Evolutionary conservation across 306 rosid species (phyloP).

Genomic region (Rosa lucieae): DNA sequence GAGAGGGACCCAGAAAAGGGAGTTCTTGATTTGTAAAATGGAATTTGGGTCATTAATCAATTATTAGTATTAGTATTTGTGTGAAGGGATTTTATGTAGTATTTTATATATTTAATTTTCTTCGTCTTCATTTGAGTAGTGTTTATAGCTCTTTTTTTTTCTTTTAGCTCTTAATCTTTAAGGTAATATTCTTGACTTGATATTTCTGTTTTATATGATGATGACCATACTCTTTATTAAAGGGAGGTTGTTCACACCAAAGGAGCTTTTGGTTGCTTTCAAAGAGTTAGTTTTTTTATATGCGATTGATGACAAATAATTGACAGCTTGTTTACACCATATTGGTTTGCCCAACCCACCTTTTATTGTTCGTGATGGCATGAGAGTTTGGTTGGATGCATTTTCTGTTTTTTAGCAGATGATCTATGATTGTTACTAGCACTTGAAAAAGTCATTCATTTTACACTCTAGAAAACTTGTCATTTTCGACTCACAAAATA

Average conservation of each 20-base stretch:
- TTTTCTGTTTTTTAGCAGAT: background rate
- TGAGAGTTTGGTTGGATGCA: background rate
- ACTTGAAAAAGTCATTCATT: background rate
- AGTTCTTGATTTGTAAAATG: background rate
- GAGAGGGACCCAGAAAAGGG: conserved; percentile 10
- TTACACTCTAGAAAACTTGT: background rate
- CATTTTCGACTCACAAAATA: background rate
- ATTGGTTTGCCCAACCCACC: background rate
- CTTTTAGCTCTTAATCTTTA: background rate
- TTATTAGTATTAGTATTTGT: background rate
- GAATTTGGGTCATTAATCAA: conserved; percentile 2
- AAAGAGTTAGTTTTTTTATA: background rate
- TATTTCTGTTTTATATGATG: background rate
- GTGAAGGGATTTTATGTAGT: background rate
- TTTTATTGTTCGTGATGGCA: background rate
- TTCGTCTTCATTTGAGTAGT: background rate
- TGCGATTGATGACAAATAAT: background rate
- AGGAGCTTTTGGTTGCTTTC: background rate
- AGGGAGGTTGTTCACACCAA: background rate
- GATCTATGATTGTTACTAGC: background rate
- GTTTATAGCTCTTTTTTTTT: background rate
- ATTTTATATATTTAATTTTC: background rate
- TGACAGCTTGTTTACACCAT: conserved; percentile 1
- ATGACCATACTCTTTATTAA: background rate
- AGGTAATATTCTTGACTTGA: background rate